phyloP scores from a whole-genome alignment of 2,329 filamentous ascomycete species.

The Microthyrium microscopicum region DNA sequence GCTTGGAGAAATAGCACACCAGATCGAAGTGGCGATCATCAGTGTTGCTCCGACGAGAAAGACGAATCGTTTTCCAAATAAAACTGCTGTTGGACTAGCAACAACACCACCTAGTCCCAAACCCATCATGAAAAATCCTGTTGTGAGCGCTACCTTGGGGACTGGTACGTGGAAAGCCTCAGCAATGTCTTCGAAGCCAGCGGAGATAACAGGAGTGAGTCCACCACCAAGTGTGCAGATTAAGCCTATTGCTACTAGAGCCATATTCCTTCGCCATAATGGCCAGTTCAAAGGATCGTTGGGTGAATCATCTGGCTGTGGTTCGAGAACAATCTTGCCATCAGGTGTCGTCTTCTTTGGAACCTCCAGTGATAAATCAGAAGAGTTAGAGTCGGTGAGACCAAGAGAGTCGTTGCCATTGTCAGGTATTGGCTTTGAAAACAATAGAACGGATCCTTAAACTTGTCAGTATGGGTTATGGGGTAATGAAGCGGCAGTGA shows the following conservation, averaged over 20 bases:
- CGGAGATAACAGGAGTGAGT: slow-evolving; percentile 77
- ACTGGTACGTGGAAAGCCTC: slow-evolving; percentile 47
- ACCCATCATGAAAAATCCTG: slow-evolving; percentile 87
- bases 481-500: background rate
- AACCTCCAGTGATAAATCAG: background rate
- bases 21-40: slow-evolving; percentile 60
- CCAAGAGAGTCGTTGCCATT: no score
- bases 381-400: background rate
- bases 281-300: slow-evolving; percentile 95
- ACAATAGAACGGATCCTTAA: background rate
- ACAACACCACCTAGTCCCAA: slow-evolving; percentile 71
- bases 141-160: slow-evolving; percentile 69
- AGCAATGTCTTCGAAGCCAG: slow-evolving; percentile 73
- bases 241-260: slow-evolving; percentile 68
- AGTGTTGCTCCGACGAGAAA: slow-evolving; percentile 66
- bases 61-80: slow-evolving; percentile 80
- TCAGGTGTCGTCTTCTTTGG: slow-evolving; percentile 60
- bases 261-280: slow-evolving; percentile 59
- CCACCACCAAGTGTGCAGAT: slow-evolving; percentile 90
- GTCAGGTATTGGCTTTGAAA: background rate
- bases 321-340: slow-evolving; percentile 72
- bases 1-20: slow-evolving; percentile 72
- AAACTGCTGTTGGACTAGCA: slow-evolving; percentile 75
- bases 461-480: background rate
- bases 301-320: slow-evolving; percentile 75